These are phyloP conservation scores for Hymenoscyphus fructigenus DNA, from an alignment of 2,329 filamentous ascomycete species.

Conservation along the genomic window DNA sequence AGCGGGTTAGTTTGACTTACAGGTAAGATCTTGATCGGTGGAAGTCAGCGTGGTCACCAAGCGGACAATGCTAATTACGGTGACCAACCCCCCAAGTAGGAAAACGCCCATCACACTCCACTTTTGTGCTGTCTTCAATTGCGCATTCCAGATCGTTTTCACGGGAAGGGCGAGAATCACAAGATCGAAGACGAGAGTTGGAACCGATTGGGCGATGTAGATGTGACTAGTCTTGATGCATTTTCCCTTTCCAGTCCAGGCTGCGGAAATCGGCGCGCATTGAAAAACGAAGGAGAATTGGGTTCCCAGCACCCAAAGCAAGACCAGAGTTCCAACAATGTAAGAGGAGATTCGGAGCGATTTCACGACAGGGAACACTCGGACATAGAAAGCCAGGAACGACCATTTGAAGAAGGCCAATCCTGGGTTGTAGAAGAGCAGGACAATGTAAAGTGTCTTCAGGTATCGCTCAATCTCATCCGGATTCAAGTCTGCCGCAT, in stretches of 20 bases:
- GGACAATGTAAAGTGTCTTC: neutral
- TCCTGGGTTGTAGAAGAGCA: constrained; percentile 10
- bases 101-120: constrained; percentile 15
- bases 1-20: no score
- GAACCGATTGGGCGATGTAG: constrained; percentile 13
- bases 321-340: constrained; percentile 7
- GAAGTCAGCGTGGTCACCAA: no score
- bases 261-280: constrained; percentile 9
- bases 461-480: neutral
- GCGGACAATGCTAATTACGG: no score
- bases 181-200: constrained; percentile 17
- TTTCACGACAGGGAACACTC: constrained; percentile 10
- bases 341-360: constrained; percentile 2
- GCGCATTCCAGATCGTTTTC: constrained; percentile 11
- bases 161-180: constrained; percentile 11
- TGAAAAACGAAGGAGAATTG: constrained; percentile 10
- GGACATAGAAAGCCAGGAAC: constrained; percentile 13
- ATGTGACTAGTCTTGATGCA: constrained; percentile 8
- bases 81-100: constrained; percentile 8
- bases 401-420: constrained; percentile 14
- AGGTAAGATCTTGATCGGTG: no score
- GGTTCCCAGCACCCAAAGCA: constrained; percentile 11
- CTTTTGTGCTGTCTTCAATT: constrained; percentile 4
- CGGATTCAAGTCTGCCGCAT: neutral
- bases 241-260: constrained; percentile 9